A percentile compares a stretch with the other conserved stretches of the same genome.
Conservation (phyloP, 176 grass and related monocot species). For the Musa troglodytarum region DNA sequence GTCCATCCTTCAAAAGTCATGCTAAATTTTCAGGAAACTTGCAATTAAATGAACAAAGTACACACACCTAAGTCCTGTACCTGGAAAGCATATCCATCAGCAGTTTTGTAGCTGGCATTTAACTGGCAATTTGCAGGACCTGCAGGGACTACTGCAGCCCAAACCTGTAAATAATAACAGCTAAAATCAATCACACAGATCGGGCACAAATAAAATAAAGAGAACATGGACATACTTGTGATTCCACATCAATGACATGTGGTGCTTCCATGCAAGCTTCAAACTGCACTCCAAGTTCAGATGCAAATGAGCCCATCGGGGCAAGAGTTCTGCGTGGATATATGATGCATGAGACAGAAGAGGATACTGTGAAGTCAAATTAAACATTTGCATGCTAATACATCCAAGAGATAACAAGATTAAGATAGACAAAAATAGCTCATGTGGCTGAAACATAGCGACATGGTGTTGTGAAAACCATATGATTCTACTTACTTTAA, state of each 20-base stretch:
- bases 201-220: conserved; percentile 4
- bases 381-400: neutral
- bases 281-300: conserved; percentile 88
- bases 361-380: neutral
- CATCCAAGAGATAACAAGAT: neutral
- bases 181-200: neutral
- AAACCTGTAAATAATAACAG: conserved; percentile 49
- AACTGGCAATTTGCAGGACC: conserved; percentile 58
- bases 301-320: conserved; percentile 95
- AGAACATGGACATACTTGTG: conserved; percentile 42
- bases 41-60: neutral
- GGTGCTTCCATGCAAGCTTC: conserved; percentile 88
- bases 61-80: conserved; percentile 19
- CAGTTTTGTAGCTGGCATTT: conserved; percentile 87
- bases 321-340: conserved; percentile 61
- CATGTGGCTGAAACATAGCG: too few species aligned
- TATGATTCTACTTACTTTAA: too few species aligned
- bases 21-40: conserved; percentile 7
- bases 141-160: conserved; percentile 58
- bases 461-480: too few species aligned
- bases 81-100: conserved; percentile 67
- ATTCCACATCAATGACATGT: conserved; percentile 83
- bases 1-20: conserved; percentile 57
- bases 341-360: neutral
- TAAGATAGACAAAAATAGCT: too few species aligned